phyloP scores from a whole-genome alignment of 2,329 filamentous ascomycete species.

The Aspergillus chevalieri region DNA sequence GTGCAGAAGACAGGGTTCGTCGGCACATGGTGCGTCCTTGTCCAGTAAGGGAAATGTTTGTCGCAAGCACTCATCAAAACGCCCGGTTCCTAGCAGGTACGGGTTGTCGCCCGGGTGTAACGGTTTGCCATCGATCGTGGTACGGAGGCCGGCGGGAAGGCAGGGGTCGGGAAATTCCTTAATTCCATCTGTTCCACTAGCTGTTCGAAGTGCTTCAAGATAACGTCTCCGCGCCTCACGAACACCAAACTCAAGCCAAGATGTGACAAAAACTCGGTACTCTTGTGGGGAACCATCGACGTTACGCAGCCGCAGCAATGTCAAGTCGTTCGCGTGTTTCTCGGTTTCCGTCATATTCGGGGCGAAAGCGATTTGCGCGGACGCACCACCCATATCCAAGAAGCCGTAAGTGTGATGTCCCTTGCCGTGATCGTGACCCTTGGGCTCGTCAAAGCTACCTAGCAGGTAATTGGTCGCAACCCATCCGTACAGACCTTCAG shows the following conservation, averaged over 20 bases:
- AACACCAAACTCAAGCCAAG: conserved; percentile 96
- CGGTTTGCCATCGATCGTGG: conserved; percentile 63
- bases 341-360: conserved; percentile 85
- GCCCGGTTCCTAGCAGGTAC: conserved; percentile 73
- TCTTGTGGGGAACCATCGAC: conserved; percentile 72
- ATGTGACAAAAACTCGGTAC: conserved; percentile 88
- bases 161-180: conserved; percentile 83
- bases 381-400: conserved; percentile 96
- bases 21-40: conserved; percentile 77
- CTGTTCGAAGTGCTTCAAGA: conserved; percentile 66
- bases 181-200: conserved; percentile 52
- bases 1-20: conserved; percentile 81
- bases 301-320: conserved; percentile 75
- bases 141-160: conserved; percentile 69
- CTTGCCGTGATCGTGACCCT: conserved; percentile 73
- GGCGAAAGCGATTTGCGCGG: conserved; percentile 94
- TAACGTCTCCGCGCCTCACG: conserved; percentile 85
- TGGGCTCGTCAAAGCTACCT: conserved; percentile 76
- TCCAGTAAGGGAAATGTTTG: conserved; percentile 80
- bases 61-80: conserved; percentile 76
- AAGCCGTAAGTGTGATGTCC: conserved; percentile 94
- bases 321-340: conserved; percentile 85
- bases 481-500: conserved; percentile 95
- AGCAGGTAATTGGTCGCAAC: conserved; percentile 93
- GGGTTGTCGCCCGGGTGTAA: conserved; percentile 40